phyloP scores from a whole-genome alignment of 305 asterid species.

The Solanum hybrid region DNA sequence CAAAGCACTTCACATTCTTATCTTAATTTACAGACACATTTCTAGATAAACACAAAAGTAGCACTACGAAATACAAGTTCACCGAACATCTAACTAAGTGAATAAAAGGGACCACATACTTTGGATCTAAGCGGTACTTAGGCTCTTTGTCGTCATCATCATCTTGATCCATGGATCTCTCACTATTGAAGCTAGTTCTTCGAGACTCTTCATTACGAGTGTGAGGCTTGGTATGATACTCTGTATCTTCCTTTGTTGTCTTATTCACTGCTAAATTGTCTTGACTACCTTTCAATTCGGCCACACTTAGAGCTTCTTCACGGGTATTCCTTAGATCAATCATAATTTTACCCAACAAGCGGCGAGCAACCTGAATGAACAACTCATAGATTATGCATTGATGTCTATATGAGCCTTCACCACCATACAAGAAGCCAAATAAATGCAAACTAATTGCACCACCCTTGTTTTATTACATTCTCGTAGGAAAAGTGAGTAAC shows the following conservation, averaged over 20 bases:
- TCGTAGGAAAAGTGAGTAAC: not conserved
- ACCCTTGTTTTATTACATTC: not conserved
- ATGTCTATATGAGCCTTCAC: not conserved
- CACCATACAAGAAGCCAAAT: not conserved
- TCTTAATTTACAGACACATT: not conserved
- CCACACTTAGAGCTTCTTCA: conserved; percentile 49
- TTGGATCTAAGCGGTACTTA: conserved; percentile 92
- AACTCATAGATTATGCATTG: not conserved
- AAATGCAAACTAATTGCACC: not conserved
- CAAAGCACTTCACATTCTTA: not conserved
- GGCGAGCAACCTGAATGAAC: conserved; percentile 38
- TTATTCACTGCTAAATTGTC: conserved; percentile 19
- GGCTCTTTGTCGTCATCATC: conserved; percentile 55
- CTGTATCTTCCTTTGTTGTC: conserved; percentile 30
- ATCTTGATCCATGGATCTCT: conserved; percentile 60
- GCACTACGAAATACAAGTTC: not conserved
- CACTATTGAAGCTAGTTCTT: conserved; percentile 79
- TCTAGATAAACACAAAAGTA: not conserved
- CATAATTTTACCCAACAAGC: conserved; percentile 46
- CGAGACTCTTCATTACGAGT: conserved; percentile 27
- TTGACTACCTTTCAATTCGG: conserved; percentile 39
- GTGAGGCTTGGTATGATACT: conserved; percentile 22
- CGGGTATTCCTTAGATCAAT: conserved; percentile 50
- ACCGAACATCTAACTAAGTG: not conserved
- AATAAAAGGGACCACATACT: conserved; percentile 27